Evolutionary conservation across 768 basidiomycete species (phyloP).

Genomic region (Amanita molliuscula): DNA sequence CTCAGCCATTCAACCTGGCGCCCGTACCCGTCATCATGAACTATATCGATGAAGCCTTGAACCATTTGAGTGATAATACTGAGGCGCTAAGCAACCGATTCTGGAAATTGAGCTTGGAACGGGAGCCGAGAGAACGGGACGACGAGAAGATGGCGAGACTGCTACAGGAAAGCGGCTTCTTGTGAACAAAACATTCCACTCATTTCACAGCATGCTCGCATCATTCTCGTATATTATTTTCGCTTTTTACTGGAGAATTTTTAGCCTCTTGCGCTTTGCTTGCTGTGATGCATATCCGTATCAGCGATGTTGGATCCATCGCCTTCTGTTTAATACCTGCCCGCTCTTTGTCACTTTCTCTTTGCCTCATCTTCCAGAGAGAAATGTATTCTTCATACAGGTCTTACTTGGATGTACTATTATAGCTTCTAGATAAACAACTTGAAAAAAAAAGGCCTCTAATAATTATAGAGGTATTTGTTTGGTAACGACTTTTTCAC

Average conservation of each 20-base stretch:
- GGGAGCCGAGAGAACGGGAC: conserved; percentile 91
- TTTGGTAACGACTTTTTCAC: not conserved
- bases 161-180: conserved; percentile 81
- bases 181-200: conserved; percentile 29
- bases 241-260: not conserved
- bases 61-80: conserved; percentile 50
- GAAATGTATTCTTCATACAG: conserved; percentile 1
- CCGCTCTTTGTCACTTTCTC: not conserved
- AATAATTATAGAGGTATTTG: no score
- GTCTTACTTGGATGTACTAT: not conserved
- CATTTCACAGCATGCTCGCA: not conserved
- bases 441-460: not conserved
- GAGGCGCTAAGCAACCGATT: conserved; percentile 64
- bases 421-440: not conserved
- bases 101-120: conserved; percentile 78
- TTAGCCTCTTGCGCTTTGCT: not conserved
- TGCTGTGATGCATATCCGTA: not conserved
- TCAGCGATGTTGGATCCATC: not conserved
- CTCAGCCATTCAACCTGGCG: conserved; percentile 79
- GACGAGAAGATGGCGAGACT: conserved; percentile 94
- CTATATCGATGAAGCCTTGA: conserved; percentile 74
- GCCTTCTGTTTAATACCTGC: not conserved
- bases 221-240: not conserved
- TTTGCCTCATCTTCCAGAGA: not conserved
- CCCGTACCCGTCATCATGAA: conserved; percentile 53